A percentile compares a stretch with the other conserved stretches of the same genome.
Conservation (phyloP, 768 basidiomycete genomes). For the Cantharellus cinnabarinus region DNA sequence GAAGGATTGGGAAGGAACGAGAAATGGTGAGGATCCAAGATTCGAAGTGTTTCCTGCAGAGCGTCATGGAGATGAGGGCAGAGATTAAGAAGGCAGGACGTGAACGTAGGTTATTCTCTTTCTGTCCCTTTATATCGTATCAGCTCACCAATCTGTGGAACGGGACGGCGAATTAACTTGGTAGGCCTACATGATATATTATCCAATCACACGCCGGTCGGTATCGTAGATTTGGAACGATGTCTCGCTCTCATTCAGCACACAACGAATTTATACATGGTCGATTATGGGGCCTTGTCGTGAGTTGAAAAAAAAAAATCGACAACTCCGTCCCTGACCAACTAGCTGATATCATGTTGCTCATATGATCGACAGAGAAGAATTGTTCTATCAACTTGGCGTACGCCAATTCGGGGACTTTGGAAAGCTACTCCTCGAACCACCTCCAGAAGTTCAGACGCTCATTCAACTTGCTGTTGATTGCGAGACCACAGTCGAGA, state of each 20-base stretch:
- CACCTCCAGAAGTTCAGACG: constrained; percentile 49
- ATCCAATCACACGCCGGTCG: constrained; percentile 77
- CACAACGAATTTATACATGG: constrained; percentile 70
- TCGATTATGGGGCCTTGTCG: constrained; percentile 73
- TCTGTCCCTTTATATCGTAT: background rate
- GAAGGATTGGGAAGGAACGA: constrained; percentile 10
- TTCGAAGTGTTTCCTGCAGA: constrained; percentile 57
- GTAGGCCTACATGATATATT: constrained; percentile 69
- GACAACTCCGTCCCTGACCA: background rate
- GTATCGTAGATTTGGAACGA: constrained; percentile 57
- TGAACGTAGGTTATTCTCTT: constrained; percentile 29
- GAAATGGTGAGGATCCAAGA: constrained; percentile 29
- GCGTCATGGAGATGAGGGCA: constrained; percentile 45
- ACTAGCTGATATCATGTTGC: background rate
- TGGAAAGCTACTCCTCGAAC: constrained; percentile 56
- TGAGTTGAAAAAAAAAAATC: constrained; percentile 22
- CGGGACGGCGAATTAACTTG: too few relatives aligned
- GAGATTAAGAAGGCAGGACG: constrained; percentile 41
- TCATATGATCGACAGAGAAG: constrained; percentile 35
- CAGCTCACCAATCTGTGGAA: too few relatives aligned
- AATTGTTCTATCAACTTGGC: constrained; percentile 86
- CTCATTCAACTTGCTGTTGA: constrained; percentile 65
- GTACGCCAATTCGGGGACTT: constrained; percentile 80
- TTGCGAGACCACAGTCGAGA: constrained; percentile 32
- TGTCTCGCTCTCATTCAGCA: constrained; percentile 73